Evolutionary conservation across 768 basidiomycete genomes (phyloP), one percentile per base, ranked within the genome.

Genomic region (Tulasnella sp.): DNA sequence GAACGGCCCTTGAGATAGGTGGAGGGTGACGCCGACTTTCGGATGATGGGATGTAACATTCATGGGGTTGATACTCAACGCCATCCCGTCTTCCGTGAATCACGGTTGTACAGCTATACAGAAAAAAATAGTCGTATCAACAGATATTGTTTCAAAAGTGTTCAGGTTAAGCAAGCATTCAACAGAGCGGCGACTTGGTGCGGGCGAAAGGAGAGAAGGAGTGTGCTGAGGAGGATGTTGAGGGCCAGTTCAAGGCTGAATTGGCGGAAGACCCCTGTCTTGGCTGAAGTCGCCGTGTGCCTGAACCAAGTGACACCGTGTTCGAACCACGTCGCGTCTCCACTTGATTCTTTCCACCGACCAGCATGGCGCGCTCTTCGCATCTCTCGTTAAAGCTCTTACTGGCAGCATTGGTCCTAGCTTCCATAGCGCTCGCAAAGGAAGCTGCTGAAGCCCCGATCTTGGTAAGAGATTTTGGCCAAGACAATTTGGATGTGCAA

Each of bases 31-130:
- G 85, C 90, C 93, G 85, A 95, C 90, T 86, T 94, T 96, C 40
- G 93, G 87, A 85, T 95, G 94, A 84, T 92, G 88, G 0, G 92
- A 89, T n/a, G 91, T 90, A 42, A 93, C 92, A 86, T 96, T 95
- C 94, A 95, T 95, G 18, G 93, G 92, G 77, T 50, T 75, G 34
- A 48, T 75, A 6, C 37, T 37, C 46, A 75, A n/a, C 40, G 74
- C 74, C 74, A 75, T 75, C 18, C 1, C 18, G 64, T 69, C 64
- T 6, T 69, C 18, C 3, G 64, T 37, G 64, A 6, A 69, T 20
- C 64, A 69, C 64, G 31, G 64, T 69, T 28, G 6, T 69, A 69
- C 64, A 69, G 34, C 64, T 69, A 5, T 69, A 69, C 64, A 69
- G 37, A 37, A 31, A 14, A 14, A 60, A 14, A 28, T 69, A 18